Evolutionary conservation across 768 basidiomycete genomes (phyloP).

Genomic region (Udeniomyces megalosporus): DNA sequence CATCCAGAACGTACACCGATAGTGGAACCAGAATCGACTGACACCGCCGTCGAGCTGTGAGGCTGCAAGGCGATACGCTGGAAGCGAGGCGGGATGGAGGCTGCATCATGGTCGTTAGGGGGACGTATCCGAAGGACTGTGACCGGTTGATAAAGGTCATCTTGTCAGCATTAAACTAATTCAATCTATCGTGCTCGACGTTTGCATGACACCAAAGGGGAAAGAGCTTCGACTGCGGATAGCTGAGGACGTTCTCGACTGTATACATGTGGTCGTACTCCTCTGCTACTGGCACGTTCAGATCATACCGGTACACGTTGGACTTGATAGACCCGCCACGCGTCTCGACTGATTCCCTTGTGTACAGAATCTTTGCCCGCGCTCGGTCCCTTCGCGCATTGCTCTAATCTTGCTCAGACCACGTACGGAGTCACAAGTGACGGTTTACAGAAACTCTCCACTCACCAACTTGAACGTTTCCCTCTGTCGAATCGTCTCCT

Average conservation of each 20-base stretch:
- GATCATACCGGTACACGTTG: no score
- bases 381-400: not conserved
- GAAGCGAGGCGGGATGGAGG: conserved; percentile 75
- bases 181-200: no score
- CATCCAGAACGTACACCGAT: conserved; percentile 19
- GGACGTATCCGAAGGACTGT: conserved; percentile 85
- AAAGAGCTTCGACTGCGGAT: no score
- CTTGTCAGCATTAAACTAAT: no score
- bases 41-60: conserved; percentile 50
- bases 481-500: not conserved
- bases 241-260: no score
- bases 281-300: no score
- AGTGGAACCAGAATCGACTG: conserved; percentile 49
- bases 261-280: no score
- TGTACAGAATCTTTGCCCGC: not conserved
- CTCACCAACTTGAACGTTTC: conserved; percentile 16
- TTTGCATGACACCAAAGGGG: no score
- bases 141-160: no score
- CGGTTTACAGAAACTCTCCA: not conserved
- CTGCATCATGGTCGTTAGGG: conserved; percentile 62
- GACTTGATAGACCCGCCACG: not conserved
- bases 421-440: not conserved
- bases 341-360: not conserved
- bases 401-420: not conserved
- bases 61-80: conserved; percentile 77